Conservation (phyloP, 2,329 filamentous ascomycete species). For the Talaromyces piceae region DNA sequence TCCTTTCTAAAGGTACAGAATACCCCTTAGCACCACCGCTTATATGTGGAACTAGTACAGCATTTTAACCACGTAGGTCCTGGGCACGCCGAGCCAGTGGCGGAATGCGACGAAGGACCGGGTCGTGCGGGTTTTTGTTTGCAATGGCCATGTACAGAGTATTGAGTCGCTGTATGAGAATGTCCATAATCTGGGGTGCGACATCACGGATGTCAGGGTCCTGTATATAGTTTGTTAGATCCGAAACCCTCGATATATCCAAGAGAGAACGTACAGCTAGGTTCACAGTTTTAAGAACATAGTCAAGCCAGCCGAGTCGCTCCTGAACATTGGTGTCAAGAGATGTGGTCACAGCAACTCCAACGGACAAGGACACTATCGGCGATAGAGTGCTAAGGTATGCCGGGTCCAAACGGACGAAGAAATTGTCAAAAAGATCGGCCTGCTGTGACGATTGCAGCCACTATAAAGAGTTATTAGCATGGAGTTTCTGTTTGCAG, state of each 20-base stretch:
- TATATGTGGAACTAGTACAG: too few species aligned
- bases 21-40: too few species aligned
- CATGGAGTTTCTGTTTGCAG: conserved; percentile 6
- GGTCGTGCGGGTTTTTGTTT: conserved; percentile 44
- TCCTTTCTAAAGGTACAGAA: too few species aligned
- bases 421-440: conserved; percentile 56
- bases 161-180: conserved; percentile 51
- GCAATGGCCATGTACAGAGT: conserved; percentile 50
- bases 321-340: conserved; percentile 47
- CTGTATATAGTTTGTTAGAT: conserved; percentile 22
- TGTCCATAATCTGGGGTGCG: conserved; percentile 53
- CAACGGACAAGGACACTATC: conserved; percentile 54
- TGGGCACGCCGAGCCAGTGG: conserved; percentile 37
- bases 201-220: conserved; percentile 50
- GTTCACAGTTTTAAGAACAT: conserved; percentile 49
- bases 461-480: conserved; percentile 42
- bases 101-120: conserved; percentile 46
- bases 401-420: conserved; percentile 49
- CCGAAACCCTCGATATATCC: background rate
- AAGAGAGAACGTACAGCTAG: conserved; percentile 38
- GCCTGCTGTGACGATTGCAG: conserved; percentile 53
- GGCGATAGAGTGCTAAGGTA: conserved; percentile 51
- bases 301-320: conserved; percentile 53
- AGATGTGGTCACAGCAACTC: conserved; percentile 53
- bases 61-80: conserved; percentile 23